Conservation (phyloP, 257 asterid genomes). For the Linaria vulgaris region DNA sequence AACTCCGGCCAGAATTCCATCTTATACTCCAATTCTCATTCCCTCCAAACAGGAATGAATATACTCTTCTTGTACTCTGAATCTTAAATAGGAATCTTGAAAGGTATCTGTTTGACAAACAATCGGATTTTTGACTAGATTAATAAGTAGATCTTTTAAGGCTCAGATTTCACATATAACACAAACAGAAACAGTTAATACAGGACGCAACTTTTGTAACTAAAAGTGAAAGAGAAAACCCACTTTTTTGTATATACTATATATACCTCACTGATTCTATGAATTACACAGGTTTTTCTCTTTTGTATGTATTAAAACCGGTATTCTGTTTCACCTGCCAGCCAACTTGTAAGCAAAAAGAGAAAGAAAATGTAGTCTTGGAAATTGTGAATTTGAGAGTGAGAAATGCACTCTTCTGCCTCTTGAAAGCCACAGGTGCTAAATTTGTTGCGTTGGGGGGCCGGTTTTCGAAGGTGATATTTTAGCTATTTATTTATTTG, state of each 20-base stretch:
- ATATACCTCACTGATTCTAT: background rate
- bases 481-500: background rate
- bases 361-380: constrained; percentile 17
- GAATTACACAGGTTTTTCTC: background rate
- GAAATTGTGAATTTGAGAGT: constrained; percentile 17
- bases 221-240: background rate
- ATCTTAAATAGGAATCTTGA: too few relatives aligned
- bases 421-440: background rate
- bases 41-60: background rate
- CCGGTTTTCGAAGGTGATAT: background rate
- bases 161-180: too few relatives aligned
- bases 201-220: too few relatives aligned
- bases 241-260: background rate
- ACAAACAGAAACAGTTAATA: too few relatives aligned
- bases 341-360: background rate
- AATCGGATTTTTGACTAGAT: too few relatives aligned
- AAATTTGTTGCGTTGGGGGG: too few relatives aligned
- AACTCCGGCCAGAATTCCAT: constrained; percentile 90
- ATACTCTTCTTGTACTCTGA: too few relatives aligned
- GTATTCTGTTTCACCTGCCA: background rate
- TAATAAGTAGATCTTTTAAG: too few relatives aligned
- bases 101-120: too few relatives aligned
- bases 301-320: constrained; percentile 1
- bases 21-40: constrained; percentile 6
- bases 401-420: background rate